Percentiles rank a stretch among this genome's conserved stretches.
Evolutionary conservation across 768 basidiomycete species (phyloP).

Genomic region (Chalciporus pseudorubinellus): DNA sequence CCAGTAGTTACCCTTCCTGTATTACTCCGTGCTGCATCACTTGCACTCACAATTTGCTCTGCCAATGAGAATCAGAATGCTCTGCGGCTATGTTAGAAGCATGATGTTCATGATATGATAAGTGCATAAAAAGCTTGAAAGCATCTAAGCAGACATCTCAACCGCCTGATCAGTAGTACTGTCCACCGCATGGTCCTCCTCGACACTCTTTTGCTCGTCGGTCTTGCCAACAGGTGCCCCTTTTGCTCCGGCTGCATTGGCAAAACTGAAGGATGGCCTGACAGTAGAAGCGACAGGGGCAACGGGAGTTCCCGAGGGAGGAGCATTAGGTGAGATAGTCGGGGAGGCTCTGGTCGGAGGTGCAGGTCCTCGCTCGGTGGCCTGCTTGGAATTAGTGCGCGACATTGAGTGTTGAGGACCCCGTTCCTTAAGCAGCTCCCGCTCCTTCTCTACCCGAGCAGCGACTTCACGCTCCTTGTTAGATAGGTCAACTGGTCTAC

Average conservation of each 20-base stretch:
- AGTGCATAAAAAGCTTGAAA: constrained; percentile 9
- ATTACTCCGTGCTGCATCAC: neutral
- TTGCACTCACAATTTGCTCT: constrained; percentile 2
- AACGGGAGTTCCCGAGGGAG: constrained; percentile 23
- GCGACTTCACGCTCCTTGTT: constrained; percentile 72
- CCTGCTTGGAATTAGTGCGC: constrained; percentile 46
- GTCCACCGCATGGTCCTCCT: constrained; percentile 12
- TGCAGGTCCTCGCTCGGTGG: constrained; percentile 43
- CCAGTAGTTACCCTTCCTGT: constrained; percentile 10
- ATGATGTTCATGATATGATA: constrained; percentile 11
- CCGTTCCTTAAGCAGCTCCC: constrained; percentile 41
- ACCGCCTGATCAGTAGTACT: constrained; percentile 12
- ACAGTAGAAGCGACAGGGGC: constrained; percentile 45
- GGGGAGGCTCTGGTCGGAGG: constrained; percentile 33
- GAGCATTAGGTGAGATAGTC: constrained; percentile 18
- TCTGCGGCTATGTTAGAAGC: constrained; percentile 1
- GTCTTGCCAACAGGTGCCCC: constrained; percentile 12
- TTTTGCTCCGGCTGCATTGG: constrained; percentile 59
- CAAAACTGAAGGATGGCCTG: constrained; percentile 77
- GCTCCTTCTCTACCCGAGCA: constrained; percentile 67
- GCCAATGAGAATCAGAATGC: neutral
- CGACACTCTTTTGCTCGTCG: constrained; percentile 15
- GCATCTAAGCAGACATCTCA: constrained; percentile 17
- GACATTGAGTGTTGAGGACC: constrained; percentile 40
- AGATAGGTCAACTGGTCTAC: constrained; percentile 81